Base-by-base conservation (phyloP, 2,329 filamentous ascomycete species). In the Pseudogymnoascus sp. region DNA sequence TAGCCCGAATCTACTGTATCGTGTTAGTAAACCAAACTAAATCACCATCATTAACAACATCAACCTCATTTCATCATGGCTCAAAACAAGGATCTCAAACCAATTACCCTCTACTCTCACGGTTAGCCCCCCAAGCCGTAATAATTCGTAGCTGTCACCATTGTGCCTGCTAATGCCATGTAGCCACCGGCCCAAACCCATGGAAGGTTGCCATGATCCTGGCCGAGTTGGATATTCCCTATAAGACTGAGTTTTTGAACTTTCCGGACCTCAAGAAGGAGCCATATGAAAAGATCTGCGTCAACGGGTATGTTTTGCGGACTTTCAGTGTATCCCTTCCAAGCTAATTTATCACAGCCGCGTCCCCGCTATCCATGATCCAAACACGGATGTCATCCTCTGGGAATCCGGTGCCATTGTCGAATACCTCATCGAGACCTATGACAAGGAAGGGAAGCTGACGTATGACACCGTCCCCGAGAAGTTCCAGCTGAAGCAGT, bases 331-430 rank as follows among this genome's bases (percentile, higher is more conserved):
- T 11, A 33, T 19, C n/a, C 13, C n/a, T 13, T 33, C 29, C 5
- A 26, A 13, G 4, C 50, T 56, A 33, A 56, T 13, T n/a, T 29
- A 7, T 4, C 15, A 7, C 5, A 56, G 50, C 5, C 50, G 50
- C 2, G 64, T 72, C 19, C 71, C 71, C 3, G 64, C 68, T 9
- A 66, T 72, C 31, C 64, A 77, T 31, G 71, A 79, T 66, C 73
- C 75, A 62, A 74, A 74, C 31, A 79, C 77, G 60, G 73, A 73
- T 59, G 70, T 80, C 42, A 74, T 72, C 0, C 71, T 78, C 59
- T 81, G 77, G 76, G 77, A 80, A 67, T 75, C 72, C 31, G 76
- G 76, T 11, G 77, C 78, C 1, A 77, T 78, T 63, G 69, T 80
- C 64, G 73, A 77, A 60, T 80, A 79, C 62, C 64, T 79, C 15